These are phyloP conservation scores for Didymella segeticola DNA, from an alignment of 2,329 filamentous ascomycete species.

Conservation along the genomic window DNA sequence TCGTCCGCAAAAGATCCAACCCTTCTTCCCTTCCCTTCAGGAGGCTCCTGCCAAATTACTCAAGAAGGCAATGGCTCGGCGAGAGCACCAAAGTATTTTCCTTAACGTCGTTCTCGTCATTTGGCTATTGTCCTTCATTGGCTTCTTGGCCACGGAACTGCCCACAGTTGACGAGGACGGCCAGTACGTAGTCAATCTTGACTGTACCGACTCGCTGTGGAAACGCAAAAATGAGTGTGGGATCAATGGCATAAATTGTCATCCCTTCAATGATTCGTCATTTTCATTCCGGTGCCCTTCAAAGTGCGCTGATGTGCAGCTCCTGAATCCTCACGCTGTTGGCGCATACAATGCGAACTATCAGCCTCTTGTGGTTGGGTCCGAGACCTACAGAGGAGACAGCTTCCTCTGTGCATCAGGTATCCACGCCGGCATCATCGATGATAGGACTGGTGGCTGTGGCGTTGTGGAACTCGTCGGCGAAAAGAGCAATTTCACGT, in stretches of 20 bases:
- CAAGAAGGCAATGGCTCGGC: constrained; percentile 61
- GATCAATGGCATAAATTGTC: constrained; percentile 74
- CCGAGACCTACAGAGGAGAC: constrained; percentile 82
- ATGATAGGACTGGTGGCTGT: constrained; percentile 74
- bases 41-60: constrained; percentile 67
- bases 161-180: constrained; percentile 64
- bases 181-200: constrained; percentile 70
- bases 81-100: constrained; percentile 62
- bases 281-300: constrained; percentile 78
- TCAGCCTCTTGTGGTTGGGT: constrained; percentile 61
- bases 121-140: constrained; percentile 72
- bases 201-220: constrained; percentile 77
- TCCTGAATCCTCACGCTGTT: constrained; percentile 76
- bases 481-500: constrained; percentile 66
- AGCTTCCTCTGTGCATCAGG: constrained; percentile 88
- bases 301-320: constrained; percentile 68
- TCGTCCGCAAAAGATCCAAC: constrained; percentile 52
- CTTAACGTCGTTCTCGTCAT: constrained; percentile 64
- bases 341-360: constrained; percentile 69
- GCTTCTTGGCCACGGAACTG: constrained; percentile 69
- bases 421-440: constrained; percentile 79
- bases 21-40: constrained; percentile 69
- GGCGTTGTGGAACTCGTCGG: constrained; percentile 79
- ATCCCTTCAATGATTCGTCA: constrained; percentile 72
- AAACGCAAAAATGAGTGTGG: constrained; percentile 73